Evolutionary conservation across 2,329 filamentous ascomycete genomes (phyloP).

Genomic region (Pseudogymnoascus sp.): DNA sequence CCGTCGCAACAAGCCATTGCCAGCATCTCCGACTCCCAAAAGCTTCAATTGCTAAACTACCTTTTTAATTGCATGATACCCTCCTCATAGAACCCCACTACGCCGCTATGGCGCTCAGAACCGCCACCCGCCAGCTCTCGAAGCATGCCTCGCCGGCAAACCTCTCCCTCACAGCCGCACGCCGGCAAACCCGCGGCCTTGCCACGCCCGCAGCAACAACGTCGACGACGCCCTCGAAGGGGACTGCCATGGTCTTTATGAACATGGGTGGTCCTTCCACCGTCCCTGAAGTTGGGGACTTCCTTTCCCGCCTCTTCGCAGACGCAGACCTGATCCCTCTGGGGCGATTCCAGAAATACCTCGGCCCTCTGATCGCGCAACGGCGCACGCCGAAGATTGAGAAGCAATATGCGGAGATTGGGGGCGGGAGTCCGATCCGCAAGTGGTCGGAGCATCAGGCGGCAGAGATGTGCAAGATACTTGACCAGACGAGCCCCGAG

Average conservation of each 20-base stretch:
- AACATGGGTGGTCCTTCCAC: conserved; percentile 98
- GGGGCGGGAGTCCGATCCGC: conserved; percentile 93
- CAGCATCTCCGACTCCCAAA: background rate
- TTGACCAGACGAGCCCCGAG: conserved; percentile 83
- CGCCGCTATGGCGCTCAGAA: conserved; percentile 34
- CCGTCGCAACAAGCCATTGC: background rate
- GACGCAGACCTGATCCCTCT: conserved; percentile 95
- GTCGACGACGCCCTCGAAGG: conserved; percentile 59
- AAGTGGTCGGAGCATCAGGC: conserved; percentile 97
- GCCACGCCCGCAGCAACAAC: conserved; percentile 67
- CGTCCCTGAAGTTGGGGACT: conserved; percentile 78
- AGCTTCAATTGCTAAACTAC: background rate
- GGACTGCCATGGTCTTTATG: conserved; percentile 96
- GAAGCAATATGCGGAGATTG: conserved; percentile 91
- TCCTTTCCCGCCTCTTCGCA: conserved; percentile 85
- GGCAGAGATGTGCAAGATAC: conserved; percentile 91
- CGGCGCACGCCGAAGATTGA: conserved; percentile 92
- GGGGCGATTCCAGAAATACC: conserved; percentile 79
- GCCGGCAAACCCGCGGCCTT: conserved; percentile 35
- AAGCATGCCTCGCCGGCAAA: conserved; percentile 23
- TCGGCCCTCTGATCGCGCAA: conserved; percentile 78
- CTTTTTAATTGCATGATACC: background rate
- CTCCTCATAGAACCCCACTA: background rate
- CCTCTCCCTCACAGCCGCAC: conserved; percentile 23
- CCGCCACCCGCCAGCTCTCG: conserved; percentile 25